phyloP scores from a whole-genome alignment of 2,329 filamentous ascomycete species.

The Cladorrhinum sp. region DNA sequence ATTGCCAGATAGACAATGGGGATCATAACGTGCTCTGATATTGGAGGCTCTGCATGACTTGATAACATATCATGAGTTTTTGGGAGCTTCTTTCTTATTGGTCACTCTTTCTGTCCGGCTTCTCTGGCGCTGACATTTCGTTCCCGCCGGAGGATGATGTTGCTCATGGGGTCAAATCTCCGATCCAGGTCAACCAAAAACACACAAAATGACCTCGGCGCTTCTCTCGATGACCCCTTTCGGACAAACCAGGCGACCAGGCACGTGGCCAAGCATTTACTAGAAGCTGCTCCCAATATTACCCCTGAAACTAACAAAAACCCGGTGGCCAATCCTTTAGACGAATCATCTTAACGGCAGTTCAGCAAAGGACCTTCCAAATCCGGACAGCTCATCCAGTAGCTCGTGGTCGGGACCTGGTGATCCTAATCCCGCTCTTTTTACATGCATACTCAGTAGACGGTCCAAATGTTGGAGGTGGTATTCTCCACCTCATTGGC shows the following conservation, averaged over 20 bases:
- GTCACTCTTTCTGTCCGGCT: not conserved
- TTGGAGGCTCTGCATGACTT: no score
- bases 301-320: not conserved
- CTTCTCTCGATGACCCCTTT: not conserved
- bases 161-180: not conserved
- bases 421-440: not conserved
- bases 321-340: not conserved
- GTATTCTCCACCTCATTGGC: not conserved
- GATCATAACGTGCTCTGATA: not conserved
- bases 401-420: not conserved
- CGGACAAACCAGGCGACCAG: not conserved
- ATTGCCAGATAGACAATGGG: not conserved
- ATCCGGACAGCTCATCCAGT: not conserved
- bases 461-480: not conserved
- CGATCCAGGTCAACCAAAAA: not conserved
- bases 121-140: not conserved
- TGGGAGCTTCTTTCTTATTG: not conserved
- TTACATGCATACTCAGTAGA: no score
- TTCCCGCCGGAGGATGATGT: not conserved
- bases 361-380: not conserved
- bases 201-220: not conserved
- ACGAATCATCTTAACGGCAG: not conserved
- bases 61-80: not conserved
- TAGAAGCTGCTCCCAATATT: not conserved
- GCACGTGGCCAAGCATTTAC: not conserved